Conservation (phyloP, 1,139 yeast genomes). For the Diutina rugosa region DNA sequence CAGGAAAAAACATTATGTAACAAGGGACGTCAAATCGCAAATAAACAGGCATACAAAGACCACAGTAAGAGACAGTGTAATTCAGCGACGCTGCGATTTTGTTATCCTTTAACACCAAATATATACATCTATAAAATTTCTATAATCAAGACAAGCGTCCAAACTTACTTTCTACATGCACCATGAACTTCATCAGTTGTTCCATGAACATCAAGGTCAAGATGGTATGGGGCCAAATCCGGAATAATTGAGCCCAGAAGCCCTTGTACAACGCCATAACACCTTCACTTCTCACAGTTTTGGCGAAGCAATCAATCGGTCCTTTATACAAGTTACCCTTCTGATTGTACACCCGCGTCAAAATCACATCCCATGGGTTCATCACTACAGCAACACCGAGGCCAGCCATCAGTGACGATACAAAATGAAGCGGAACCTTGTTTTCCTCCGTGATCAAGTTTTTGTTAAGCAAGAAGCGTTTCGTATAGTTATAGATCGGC, state of each 20-base stretch:
- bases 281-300: constrained; percentile 81
- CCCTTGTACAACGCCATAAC: constrained; percentile 83
- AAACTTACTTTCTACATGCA: constrained; percentile 5
- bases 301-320: constrained; percentile 76
- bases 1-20: not conserved
- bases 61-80: too few species aligned
- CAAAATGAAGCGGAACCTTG: constrained; percentile 60
- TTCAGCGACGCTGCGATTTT: too few species aligned
- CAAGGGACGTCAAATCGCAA: too few species aligned
- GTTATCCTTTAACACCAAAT: not conserved
- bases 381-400: constrained; percentile 67
- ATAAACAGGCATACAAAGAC: too few species aligned
- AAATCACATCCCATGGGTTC: constrained; percentile 95
- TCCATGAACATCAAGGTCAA: constrained; percentile 90
- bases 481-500: constrained; percentile 80
- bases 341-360: constrained; percentile 92
- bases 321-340: constrained; percentile 78
- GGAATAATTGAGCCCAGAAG: constrained; percentile 78
- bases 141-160: not conserved
- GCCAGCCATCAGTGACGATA: constrained; percentile 73
- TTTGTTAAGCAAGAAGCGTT: constrained; percentile 37
- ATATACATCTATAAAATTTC: not conserved
- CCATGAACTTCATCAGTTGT: constrained; percentile 64
- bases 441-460: constrained; percentile 36
- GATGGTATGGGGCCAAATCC: constrained; percentile 93